Evolutionary conservation across 176 grass and related monocot species (phyloP).

Genomic region (Pharus latifolius): DNA sequence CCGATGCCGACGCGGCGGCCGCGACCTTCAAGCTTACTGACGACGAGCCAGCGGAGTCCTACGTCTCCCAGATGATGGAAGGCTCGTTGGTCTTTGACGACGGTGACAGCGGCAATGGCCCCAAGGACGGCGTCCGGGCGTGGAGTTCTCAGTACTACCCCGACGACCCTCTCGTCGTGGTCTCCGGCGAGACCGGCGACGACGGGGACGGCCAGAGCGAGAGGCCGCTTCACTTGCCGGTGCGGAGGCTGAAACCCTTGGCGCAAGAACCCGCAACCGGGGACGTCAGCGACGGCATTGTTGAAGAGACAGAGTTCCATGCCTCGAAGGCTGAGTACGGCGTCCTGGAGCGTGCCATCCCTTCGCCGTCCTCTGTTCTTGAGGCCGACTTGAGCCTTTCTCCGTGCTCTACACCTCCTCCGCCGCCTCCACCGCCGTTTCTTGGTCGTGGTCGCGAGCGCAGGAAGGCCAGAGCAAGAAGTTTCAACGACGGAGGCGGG

Average conservation of each 20-base stretch:
- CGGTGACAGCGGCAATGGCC: not conserved
- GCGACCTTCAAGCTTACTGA: not conserved
- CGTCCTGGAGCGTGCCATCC: slow-evolving; percentile 16
- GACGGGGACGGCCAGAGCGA: not conserved
- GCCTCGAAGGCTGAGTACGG: not conserved
- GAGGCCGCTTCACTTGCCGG: slow-evolving; percentile 39
- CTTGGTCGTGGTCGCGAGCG: not conserved
- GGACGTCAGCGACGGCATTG: not conserved
- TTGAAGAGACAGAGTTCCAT: slow-evolving; percentile 1
- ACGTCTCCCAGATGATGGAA: slow-evolving; percentile 51
- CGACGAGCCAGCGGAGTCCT: slow-evolving; percentile 33
- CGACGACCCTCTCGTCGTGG: slow-evolving; percentile 36
- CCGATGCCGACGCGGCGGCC: slow-evolving; percentile 18
- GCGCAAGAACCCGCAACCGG: not conserved
- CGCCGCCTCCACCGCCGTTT: not conserved
- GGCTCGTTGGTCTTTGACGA: slow-evolving; percentile 30
- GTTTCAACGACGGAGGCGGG: slow-evolving; percentile 14
- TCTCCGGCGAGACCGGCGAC: slow-evolving; percentile 14
- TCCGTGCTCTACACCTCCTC: not conserved
- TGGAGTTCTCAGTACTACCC: slow-evolving; percentile 51
- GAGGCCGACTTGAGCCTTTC: slow-evolving; percentile 28
- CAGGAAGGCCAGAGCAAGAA: slow-evolving; percentile 20
- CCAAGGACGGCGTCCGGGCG: slow-evolving; percentile 16
- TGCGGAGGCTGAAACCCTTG: slow-evolving; percentile 42
- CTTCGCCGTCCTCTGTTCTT: slow-evolving; percentile 42